Percentiles rank a stretch among this genome's conserved stretches.
Conservation (phyloP, 148 eudicot species). For the Chenopodium suecicum region DNA sequence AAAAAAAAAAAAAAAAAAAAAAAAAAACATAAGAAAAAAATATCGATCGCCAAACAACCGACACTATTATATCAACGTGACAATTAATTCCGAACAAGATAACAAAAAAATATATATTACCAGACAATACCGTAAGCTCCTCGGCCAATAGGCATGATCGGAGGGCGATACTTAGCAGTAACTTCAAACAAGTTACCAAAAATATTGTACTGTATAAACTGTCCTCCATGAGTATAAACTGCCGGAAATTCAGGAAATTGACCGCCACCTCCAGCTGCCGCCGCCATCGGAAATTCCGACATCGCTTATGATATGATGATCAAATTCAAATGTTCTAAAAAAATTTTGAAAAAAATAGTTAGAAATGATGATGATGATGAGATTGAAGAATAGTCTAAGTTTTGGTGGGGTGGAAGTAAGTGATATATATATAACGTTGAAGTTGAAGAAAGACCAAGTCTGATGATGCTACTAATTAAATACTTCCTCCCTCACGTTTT, state of each 20-base stretch:
- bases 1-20: no score
- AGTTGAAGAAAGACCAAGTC: slow-evolving; percentile 10
- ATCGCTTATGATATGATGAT: neutral
- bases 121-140: slow-evolving; percentile 98
- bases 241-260: slow-evolving; percentile 60
- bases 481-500: no score
- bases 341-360: no score
- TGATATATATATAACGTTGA: slow-evolving; percentile 8
- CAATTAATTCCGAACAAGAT: neutral
- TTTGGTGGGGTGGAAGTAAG: no score
- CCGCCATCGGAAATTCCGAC: slow-evolving; percentile 19
- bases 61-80: no score
- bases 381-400: neutral
- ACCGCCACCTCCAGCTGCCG: slow-evolving; percentile 28
- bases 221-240: slow-evolving; percentile 59
- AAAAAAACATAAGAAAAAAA: no score
- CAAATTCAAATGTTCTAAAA: neutral
- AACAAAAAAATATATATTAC: slow-evolving; percentile 30
- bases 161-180: slow-evolving; percentile 79
- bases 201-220: slow-evolving; percentile 68
- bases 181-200: slow-evolving; percentile 71
- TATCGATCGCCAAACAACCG: no score
- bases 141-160: slow-evolving; percentile 91
- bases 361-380: neutral
- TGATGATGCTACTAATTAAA: no score